Base-by-base conservation (phyloP, 768 basidiomycete species). In the Trametes gibbosa region DNA sequence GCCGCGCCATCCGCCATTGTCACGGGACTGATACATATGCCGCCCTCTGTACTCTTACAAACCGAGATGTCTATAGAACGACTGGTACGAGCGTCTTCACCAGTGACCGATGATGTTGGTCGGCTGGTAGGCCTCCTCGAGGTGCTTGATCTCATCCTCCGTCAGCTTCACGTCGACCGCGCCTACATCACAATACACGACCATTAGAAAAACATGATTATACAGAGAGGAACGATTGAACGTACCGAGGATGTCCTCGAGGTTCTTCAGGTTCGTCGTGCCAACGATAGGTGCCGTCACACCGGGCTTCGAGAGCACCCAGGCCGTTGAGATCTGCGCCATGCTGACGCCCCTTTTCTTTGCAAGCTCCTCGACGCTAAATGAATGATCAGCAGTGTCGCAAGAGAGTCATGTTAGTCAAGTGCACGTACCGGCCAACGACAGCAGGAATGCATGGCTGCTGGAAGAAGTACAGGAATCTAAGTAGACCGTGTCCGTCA, bases 141-240 rank as follows among this genome's bases (percentile, higher is more conserved):
- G 76, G 51, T 76, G 76, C 69, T 80, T 77, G 45, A 82, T 70
- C 63, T 89, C 86, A 19, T 86, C 84, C 3, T 76, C 53, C 32
- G 53, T 55, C 17, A 55, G 32, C 23, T 19, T 45, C 25, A 55
- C 53, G 12, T 46, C 49, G 8, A 55, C 48, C 2, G 59, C 48
- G 8, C 56, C 56, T 57, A 32, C 29, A 40, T 49, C 2, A n/a
- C 17, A 7, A 16, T 29, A 13, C 45, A 16, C 10, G 4, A 17
- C 12, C 8, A 16, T 14, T 29, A 29, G 27, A 14, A 4, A 2
- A 16, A 17, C 47, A 7, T 16, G n/a, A n/a, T n/a, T 32, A 6
- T 16, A 14, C 17, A 19, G 3, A 27, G 19, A 41, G 19, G 39
- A 17, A 16, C 21, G 37, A 9, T 51, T 13, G 23, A 27, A 43